Conservation (phyloP, 441 rosid genomes). For the Manihot esculenta region DNA sequence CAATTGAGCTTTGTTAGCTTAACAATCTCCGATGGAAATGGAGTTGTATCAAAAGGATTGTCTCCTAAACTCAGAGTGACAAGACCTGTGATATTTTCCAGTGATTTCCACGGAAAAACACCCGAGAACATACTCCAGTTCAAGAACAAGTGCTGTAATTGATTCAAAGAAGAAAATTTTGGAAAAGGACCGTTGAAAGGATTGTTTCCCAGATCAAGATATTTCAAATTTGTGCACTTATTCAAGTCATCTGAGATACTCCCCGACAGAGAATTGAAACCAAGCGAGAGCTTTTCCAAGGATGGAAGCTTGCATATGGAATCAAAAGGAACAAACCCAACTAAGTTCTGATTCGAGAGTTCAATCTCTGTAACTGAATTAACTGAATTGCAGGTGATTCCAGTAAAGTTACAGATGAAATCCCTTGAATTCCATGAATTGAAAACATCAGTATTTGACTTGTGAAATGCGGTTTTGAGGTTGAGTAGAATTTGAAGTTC, state of each 20-base stretch:
- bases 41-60: slow-evolving; percentile 45
- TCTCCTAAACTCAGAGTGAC: slow-evolving; percentile 70
- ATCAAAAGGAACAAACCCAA: slow-evolving; percentile 53
- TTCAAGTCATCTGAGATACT: slow-evolving; percentile 36
- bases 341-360: slow-evolving; percentile 48
- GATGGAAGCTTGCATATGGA: slow-evolving; percentile 59
- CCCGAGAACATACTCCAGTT: slow-evolving; percentile 68
- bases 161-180: slow-evolving; percentile 45
- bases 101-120: slow-evolving; percentile 67
- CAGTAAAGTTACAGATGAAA: slow-evolving; percentile 49
- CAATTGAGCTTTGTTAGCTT: slow-evolving; percentile 50
- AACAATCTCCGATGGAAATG: slow-evolving; percentile 53
- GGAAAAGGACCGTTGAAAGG: slow-evolving; percentile 62
- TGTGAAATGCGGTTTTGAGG: slow-evolving; percentile 42
- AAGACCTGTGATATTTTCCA: slow-evolving; percentile 50
- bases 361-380: slow-evolving; percentile 63
- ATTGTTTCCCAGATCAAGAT: slow-evolving; percentile 82
- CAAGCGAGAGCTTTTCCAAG: slow-evolving; percentile 67
- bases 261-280: slow-evolving; percentile 58
- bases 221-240: slow-evolving; percentile 54
- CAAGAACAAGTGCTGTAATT: slow-evolving; percentile 51
- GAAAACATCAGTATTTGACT: slow-evolving; percentile 38
- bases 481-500: slow-evolving; percentile 56
- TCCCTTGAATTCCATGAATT: slow-evolving; percentile 50
- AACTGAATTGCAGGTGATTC: slow-evolving; percentile 52